Evolutionary conservation across 1,139 yeast genomes (phyloP).

Genomic region (Hyphopichia burtonii): DNA sequence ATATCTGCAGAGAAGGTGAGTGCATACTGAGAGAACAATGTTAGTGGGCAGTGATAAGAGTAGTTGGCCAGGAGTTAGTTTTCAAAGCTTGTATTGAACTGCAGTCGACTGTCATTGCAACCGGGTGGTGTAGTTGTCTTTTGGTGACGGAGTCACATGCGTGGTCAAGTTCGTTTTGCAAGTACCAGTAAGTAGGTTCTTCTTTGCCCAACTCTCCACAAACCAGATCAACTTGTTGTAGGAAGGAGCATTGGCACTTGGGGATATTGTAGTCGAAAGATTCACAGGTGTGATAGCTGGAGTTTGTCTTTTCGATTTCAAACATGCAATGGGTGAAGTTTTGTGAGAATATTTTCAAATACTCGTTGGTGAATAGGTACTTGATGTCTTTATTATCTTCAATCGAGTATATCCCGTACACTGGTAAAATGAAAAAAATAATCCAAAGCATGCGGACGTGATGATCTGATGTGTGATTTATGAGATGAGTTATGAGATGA

Average conservation of each 20-base stretch:
- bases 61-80: background rate
- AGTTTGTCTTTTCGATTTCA: conserved; percentile 2
- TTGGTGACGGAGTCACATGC: background rate
- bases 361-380: conserved; percentile 5
- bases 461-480: no score
- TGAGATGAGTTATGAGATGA: no score
- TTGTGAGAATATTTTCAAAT: conserved; percentile 3
- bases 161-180: conserved; percentile 3
- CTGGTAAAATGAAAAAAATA: background rate
- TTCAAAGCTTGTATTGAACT: conserved; percentile 7
- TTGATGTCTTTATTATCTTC: background rate
- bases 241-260: conserved; percentile 6
- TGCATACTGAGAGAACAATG: no score
- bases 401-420: background rate
- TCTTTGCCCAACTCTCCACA: conserved; percentile 4
- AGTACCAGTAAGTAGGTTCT: conserved; percentile 7
- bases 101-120: conserved; percentile 13
- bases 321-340: conserved; percentile 8
- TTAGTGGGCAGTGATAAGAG: no score
- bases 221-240: conserved; percentile 4
- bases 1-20: no score
- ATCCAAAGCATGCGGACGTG: conserved; percentile 4
- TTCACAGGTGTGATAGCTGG: conserved; percentile 3
- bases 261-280: conserved; percentile 2
- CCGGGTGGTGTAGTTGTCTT: background rate